Conservation (phyloP, 495 filamentous ascomycete species). For the Aspergillus haitiensis region DNA sequence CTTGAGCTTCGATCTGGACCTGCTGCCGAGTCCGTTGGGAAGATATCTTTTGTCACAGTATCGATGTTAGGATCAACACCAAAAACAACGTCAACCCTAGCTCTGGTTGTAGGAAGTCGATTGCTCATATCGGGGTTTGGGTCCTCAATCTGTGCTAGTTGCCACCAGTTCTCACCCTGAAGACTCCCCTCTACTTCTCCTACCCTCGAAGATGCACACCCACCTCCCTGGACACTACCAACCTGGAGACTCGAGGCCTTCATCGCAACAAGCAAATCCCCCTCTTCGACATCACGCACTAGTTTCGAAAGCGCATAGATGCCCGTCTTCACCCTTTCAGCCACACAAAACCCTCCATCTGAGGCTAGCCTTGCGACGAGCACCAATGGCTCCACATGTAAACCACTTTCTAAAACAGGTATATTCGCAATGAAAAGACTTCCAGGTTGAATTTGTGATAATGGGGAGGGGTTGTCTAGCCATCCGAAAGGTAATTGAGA, state of each 20-base stretch:
- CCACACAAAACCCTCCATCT: conserved; percentile 61
- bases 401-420: conserved; percentile 60
- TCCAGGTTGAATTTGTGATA: conserved; percentile 53
- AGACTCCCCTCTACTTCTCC: not conserved
- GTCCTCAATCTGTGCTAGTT: conserved; percentile 39
- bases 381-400: conserved; percentile 43
- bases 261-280: conserved; percentile 34
- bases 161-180: conserved; percentile 39
- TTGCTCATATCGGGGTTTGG: conserved; percentile 27
- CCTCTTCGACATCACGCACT: conserved; percentile 58
- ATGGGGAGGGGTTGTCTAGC: conserved; percentile 58
- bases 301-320: conserved; percentile 74
- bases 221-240: conserved; percentile 38
- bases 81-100: conserved; percentile 36
- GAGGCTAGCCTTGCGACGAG: conserved; percentile 65
- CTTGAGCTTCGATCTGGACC: conserved; percentile 17
- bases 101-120: conserved; percentile 24
- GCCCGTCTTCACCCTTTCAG: conserved; percentile 67
- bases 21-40: conserved; percentile 25
- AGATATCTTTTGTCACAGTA: conserved; percentile 16
- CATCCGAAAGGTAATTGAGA: conserved; percentile 58
- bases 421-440: conserved; percentile 60
- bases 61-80: conserved; percentile 29
- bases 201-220: conserved; percentile 25
- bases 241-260: conserved; percentile 42